phyloP scores from a whole-genome alignment of 2,329 filamentous ascomycete genomes.

The Aspergillus sp. region DNA sequence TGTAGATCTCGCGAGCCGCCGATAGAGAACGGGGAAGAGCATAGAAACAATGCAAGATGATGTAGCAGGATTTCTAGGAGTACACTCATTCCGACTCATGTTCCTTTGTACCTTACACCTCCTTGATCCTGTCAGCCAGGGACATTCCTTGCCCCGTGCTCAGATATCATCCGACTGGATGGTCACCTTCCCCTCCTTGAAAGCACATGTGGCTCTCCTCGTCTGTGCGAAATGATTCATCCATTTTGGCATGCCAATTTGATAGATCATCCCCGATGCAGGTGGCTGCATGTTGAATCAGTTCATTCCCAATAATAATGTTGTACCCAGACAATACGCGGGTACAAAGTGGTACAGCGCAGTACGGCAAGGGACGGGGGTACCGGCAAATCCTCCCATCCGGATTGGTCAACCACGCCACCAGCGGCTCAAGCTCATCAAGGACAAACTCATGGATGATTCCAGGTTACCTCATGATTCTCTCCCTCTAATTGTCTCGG shows the following conservation, averaged over 20 bases:
- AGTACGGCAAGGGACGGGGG: not conserved
- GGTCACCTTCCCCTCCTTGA: not conserved
- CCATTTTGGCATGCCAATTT: slow-evolving; percentile 1
- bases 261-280: slow-evolving; percentile 1
- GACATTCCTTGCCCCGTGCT: slow-evolving; percentile 18
- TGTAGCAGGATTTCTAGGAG: not conserved
- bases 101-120: not conserved
- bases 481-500: not conserved
- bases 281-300: not conserved
- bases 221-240: slow-evolving; percentile 6
- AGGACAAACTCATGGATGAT: not conserved
- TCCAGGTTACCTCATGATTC: slow-evolving; percentile 3
- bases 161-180: slow-evolving; percentile 7
- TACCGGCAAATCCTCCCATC: not conserved
- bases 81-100: too few species aligned
- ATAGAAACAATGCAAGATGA: slow-evolving; percentile 1
- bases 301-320: not conserved
- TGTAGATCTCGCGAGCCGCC: slow-evolving; percentile 5
- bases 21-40: slow-evolving; percentile 1
- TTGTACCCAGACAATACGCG: not conserved
- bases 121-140: slow-evolving; percentile 11
- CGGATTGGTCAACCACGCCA: slow-evolving; percentile 8
- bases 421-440: slow-evolving; percentile 1
- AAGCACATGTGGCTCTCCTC: slow-evolving; percentile 1
- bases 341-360: not conserved